Evolutionary conservation across 2,329 filamentous ascomycete species (phyloP).

Genomic region (Bipolaris sorokiniana): DNA sequence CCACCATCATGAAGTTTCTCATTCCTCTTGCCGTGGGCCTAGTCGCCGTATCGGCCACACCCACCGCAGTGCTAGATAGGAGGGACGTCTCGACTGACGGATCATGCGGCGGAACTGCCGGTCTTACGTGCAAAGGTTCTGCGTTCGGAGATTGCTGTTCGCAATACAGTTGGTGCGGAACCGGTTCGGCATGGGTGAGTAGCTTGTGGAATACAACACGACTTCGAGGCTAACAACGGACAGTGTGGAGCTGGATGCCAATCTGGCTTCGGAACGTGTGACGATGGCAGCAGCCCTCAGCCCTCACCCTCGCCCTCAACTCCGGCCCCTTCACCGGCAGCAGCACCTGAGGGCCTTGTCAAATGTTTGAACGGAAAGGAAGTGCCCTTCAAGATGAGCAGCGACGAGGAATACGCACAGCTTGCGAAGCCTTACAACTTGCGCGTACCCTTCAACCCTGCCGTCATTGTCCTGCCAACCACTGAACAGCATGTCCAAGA

Average conservation of each 20-base stretch:
- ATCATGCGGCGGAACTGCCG: slow-evolving; percentile 50
- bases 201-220: slow-evolving; percentile 3
- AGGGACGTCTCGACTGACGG: slow-evolving; percentile 50
- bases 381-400: slow-evolving; percentile 41
- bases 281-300: slow-evolving; percentile 20
- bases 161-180: slow-evolving; percentile 50
- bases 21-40: slow-evolving; percentile 25
- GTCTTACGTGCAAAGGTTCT: slow-evolving; percentile 53
- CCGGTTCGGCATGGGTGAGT: slow-evolving; percentile 31
- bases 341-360: slow-evolving; percentile 19
- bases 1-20: slow-evolving; percentile 26
- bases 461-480: slow-evolving; percentile 63
- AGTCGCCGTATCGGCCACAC: slow-evolving; percentile 23
- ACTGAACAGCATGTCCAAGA: slow-evolving; percentile 61
- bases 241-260: slow-evolving; percentile 45
- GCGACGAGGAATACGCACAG: slow-evolving; percentile 30
- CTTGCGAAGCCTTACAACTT: slow-evolving; percentile 48
- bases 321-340: slow-evolving; percentile 20
- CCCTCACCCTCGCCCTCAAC: slow-evolving; percentile 24
- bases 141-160: slow-evolving; percentile 55
- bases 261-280: slow-evolving; percentile 39
- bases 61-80: slow-evolving; percentile 19
- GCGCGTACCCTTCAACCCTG: slow-evolving; percentile 52
- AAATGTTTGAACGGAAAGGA: slow-evolving; percentile 45
- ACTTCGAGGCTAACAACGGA: slow-evolving; percentile 7